A percentile compares a stretch with the other conserved stretches of the same genome.
These are phyloP conservation scores for Lipomyces yamanashiensis DNA, from an alignment of 805 yeast species.

Conservation along the genomic window DNA sequence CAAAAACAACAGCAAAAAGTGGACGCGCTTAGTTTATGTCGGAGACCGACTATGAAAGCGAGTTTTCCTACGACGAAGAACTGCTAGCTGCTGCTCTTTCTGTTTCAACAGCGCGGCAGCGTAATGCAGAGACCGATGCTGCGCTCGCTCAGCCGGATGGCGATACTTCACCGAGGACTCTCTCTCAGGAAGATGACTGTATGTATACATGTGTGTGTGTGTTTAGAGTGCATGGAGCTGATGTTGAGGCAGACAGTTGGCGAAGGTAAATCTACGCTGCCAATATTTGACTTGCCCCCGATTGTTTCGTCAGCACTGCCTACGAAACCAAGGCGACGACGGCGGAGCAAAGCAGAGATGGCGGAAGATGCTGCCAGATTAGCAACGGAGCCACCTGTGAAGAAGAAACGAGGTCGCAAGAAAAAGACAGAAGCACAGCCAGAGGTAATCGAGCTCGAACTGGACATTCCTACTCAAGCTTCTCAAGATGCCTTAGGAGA, in stretches of 20 bases:
- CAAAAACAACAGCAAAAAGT: background rate
- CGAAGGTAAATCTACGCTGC: slow-evolving; percentile 1
- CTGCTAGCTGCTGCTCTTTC: slow-evolving; percentile 2
- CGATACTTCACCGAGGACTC: background rate
- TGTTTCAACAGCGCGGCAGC: background rate
- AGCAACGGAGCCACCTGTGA: background rate
- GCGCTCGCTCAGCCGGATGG: background rate
- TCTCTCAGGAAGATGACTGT: slow-evolving; percentile 3
- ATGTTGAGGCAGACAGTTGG: slow-evolving; percentile 3
- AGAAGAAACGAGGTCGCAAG: background rate
- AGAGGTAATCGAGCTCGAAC: background rate
- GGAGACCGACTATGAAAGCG: slow-evolving; percentile 9
- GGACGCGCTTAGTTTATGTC: background rate
- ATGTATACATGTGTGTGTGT: background rate
- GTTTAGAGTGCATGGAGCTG: background rate
- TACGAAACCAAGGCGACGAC: background rate
- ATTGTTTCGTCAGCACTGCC: background rate
- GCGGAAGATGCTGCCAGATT: background rate
- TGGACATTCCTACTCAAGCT: slow-evolving; percentile 1
- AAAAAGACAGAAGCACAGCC: background rate
- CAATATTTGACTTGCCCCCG: background rate
- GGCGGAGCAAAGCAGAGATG: background rate
- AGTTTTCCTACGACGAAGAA: slow-evolving; percentile 12
- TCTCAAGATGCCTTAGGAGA: background rate
- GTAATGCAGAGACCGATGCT: background rate